Evolutionary conservation across 225 moss, liverwort and hornwort genomes (phyloP).

Genomic region (Climacium dendroides): DNA sequence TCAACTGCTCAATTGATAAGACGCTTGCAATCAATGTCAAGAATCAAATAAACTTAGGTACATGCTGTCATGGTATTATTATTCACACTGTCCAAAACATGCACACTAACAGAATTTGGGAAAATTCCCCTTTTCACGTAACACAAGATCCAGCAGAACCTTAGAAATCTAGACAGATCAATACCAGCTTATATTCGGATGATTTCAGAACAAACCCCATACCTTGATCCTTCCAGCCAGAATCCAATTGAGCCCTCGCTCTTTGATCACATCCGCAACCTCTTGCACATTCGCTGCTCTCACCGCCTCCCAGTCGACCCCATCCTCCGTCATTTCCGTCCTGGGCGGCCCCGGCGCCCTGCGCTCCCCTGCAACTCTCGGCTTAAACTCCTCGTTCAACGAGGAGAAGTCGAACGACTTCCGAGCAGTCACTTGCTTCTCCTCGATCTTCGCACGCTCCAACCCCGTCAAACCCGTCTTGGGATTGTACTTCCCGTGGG

Average conservation of each 20-base stretch:
- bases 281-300: constrained; percentile 36
- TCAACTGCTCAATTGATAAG: neutral
- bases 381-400: constrained; percentile 11
- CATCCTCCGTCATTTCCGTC: constrained; percentile 26
- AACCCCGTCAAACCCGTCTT: constrained; percentile 32
- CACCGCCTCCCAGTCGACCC: constrained; percentile 82
- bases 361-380: neutral
- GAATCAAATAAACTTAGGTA: neutral
- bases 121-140: neutral
- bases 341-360: neutral
- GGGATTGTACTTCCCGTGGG: constrained; percentile 21
- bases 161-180: neutral
- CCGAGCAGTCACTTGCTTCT: constrained; percentile 47
- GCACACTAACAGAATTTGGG: neutral
- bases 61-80: neutral
- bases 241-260: constrained; percentile 75
- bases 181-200: neutral
- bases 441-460: constrained; percentile 39
- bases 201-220: neutral
- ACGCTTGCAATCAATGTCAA: neutral
- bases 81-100: neutral
- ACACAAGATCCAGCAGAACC: neutral
- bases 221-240: constrained; percentile 92
- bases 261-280: constrained; percentile 75
- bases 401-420: constrained; percentile 32